Conservation (phyloP, 805 yeast species). For the Kodamaea fukazawae region DNA sequence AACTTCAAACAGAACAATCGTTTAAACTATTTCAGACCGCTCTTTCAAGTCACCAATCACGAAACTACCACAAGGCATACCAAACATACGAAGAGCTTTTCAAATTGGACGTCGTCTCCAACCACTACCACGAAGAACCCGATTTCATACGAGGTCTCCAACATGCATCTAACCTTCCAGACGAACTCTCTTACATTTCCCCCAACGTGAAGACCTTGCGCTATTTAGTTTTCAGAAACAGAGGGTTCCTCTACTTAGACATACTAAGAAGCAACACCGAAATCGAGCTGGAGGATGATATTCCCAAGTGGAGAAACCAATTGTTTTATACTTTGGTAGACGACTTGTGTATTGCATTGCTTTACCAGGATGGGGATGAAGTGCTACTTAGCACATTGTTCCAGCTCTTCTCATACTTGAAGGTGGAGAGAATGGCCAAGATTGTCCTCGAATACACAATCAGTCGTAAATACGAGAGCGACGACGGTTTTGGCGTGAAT, state of each 20-base stretch:
- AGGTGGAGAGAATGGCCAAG: slow-evolving; percentile 49
- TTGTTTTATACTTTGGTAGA: slow-evolving; percentile 47
- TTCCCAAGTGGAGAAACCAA: slow-evolving; percentile 20
- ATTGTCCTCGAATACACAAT: slow-evolving; percentile 59
- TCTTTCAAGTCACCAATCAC: slow-evolving; percentile 53
- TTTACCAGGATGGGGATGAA: slow-evolving; percentile 67
- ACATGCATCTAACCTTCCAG: slow-evolving; percentile 35
- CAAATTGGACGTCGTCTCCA: slow-evolving; percentile 59
- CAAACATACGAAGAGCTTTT: slow-evolving; percentile 60
- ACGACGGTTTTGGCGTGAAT: slow-evolving; percentile 34
- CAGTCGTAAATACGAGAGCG: slow-evolving; percentile 41
- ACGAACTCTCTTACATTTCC: slow-evolving; percentile 46
- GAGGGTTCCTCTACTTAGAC: slow-evolving; percentile 68
- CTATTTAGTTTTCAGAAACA: slow-evolving; percentile 74
- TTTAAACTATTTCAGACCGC: slow-evolving; percentile 74
- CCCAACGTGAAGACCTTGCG: slow-evolving; percentile 74
- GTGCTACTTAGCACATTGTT: slow-evolving; percentile 48
- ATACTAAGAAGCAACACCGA: slow-evolving; percentile 22
- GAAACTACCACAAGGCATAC: slow-evolving; percentile 49
- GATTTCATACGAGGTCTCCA: slow-evolving; percentile 38
- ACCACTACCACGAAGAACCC: slow-evolving; percentile 41
- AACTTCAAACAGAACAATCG: slow-evolving; percentile 85
- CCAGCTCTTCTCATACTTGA: slow-evolving; percentile 50
- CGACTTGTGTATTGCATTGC: slow-evolving; percentile 62
- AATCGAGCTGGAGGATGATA: slow-evolving; percentile 13